A percentile compares a stretch with the other conserved stretches of the same genome.
Conservation (phyloP, 345 rosid species). For the Murraya koenigii region DNA sequence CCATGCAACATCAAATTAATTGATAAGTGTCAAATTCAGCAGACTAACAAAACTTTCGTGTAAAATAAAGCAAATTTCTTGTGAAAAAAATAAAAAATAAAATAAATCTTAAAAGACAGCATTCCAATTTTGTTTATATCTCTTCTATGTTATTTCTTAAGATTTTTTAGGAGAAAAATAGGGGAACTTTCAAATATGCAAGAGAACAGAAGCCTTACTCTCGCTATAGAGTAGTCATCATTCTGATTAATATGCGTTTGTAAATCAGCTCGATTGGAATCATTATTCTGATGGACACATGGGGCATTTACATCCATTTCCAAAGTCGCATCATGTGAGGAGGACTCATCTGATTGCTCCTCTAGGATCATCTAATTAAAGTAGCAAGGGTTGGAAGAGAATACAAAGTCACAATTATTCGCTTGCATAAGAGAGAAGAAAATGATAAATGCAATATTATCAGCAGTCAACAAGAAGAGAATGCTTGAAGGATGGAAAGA, state of each 20-base stretch:
- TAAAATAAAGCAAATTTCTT: neutral
- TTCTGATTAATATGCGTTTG: slow-evolving; percentile 23
- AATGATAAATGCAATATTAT: slow-evolving; percentile 6
- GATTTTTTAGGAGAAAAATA: neutral
- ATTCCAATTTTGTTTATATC: neutral
- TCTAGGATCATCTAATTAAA: slow-evolving; percentile 50
- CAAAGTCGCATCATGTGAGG: slow-evolving; percentile 22
- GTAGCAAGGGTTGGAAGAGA: slow-evolving; percentile 5
- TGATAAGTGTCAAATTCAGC: neutral
- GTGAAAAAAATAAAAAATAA: neutral
- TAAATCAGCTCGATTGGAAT: slow-evolving; percentile 30
- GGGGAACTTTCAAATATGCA: neutral
- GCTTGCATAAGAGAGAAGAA: neutral
- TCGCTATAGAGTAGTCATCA: slow-evolving; percentile 43
- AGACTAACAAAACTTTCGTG: neutral
- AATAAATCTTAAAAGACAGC: neutral
- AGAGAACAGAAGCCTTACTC: slow-evolving; percentile 36
- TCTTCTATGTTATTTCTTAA: neutral
- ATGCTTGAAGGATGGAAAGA: neutral
- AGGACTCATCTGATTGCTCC: slow-evolving; percentile 45
- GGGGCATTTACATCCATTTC: slow-evolving; percentile 26
- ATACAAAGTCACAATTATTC: slow-evolving; percentile 16
- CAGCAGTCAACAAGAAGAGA: neutral
- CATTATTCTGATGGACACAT: slow-evolving; percentile 15
- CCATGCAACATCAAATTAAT: neutral